Percentiles rank a stretch among this genome's conserved stretches.
Conservation (phyloP, 192 early-diverging fungal genomes). For the Coemansia asiatica region DNA sequence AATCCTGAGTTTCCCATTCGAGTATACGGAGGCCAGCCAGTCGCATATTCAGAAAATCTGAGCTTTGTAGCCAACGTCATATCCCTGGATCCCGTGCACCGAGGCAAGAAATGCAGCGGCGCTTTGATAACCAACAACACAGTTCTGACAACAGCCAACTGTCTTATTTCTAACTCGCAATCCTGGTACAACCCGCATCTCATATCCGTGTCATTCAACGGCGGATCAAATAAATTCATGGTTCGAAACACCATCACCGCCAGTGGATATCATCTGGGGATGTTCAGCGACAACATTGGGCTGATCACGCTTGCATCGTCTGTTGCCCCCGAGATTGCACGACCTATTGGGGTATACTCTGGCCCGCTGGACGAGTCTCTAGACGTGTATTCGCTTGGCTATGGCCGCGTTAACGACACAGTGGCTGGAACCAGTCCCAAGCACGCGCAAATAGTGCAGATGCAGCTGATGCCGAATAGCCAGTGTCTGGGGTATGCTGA, state of each 20-base stretch:
- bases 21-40: neutral
- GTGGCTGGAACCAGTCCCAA: too few species aligned
- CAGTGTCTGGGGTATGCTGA: too few species aligned
- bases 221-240: constrained; percentile 4
- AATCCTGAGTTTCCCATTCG: too few species aligned
- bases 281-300: constrained; percentile 26
- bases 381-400: too few species aligned
- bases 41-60: neutral
- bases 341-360: too few species aligned
- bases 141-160: constrained; percentile 39
- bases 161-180: constrained; percentile 15
- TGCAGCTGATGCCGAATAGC: too few species aligned
- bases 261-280: constrained; percentile 4
- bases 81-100: constrained; percentile 18
- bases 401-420: too few species aligned
- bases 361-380: too few species aligned
- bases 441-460: too few species aligned
- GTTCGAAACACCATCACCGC: constrained; percentile 17
- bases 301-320: constrained; percentile 19
- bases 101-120: constrained; percentile 36
- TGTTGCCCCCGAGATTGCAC: constrained; percentile 1
- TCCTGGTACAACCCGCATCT: constrained; percentile 22
- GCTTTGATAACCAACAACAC: constrained; percentile 19
- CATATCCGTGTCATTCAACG: constrained; percentile 20
- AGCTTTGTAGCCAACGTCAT: constrained; percentile 31